Conservation (phyloP, 1,284 basidiomycete genomes). For the Pseudozyma tsukubaensis region DNA sequence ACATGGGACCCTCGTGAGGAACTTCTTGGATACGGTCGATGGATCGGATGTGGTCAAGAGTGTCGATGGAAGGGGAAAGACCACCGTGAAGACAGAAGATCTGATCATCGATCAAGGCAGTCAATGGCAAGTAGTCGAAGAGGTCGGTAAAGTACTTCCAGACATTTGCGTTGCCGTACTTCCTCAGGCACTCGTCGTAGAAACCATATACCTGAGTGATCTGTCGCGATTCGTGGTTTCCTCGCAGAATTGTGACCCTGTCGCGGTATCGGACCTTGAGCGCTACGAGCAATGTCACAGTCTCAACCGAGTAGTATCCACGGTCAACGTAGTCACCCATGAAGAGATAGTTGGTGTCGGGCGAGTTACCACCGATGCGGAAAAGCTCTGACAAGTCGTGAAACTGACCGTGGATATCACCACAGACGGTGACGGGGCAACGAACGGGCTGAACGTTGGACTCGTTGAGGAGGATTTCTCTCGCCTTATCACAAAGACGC, state of each 20-base stretch:
- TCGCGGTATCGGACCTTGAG: constrained; percentile 98
- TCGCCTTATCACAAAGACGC: constrained; percentile 97
- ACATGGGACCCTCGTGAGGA: constrained; percentile 99
- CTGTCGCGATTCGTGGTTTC: constrained; percentile 98
- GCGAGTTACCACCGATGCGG: constrained; percentile 98
- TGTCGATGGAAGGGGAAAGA: constrained; percentile 98
- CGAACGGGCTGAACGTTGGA: constrained; percentile 82
- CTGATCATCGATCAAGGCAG: constrained; percentile 94
- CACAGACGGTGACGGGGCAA: constrained; percentile 75
- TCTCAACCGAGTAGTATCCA: constrained; percentile 99
- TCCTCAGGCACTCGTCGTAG: constrained; percentile 98
- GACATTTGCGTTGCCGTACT: constrained; percentile 99
- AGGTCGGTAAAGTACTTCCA: constrained; percentile 99
- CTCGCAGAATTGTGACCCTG: constrained; percentile 95
- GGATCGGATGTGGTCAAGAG: constrained; percentile 96
- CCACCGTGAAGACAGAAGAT: constrained; percentile 99
- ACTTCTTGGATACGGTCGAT: constrained; percentile 99
- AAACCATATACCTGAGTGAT: constrained; percentile 99
- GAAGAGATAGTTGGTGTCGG: constrained; percentile 99
- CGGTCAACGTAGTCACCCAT: constrained; percentile 99
- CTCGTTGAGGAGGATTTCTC: constrained; percentile 89
- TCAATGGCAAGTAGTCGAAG: constrained; percentile 96
- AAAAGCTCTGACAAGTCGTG: constrained; percentile 96
- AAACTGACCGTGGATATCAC: constrained; percentile 98
- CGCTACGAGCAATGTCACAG: constrained; percentile 96